A percentile compares a stretch with the other conserved stretches of the same genome.
phyloP scores from a whole-genome alignment of 2,329 filamentous ascomycete species.

The Niveomyces coronatus region DNA sequence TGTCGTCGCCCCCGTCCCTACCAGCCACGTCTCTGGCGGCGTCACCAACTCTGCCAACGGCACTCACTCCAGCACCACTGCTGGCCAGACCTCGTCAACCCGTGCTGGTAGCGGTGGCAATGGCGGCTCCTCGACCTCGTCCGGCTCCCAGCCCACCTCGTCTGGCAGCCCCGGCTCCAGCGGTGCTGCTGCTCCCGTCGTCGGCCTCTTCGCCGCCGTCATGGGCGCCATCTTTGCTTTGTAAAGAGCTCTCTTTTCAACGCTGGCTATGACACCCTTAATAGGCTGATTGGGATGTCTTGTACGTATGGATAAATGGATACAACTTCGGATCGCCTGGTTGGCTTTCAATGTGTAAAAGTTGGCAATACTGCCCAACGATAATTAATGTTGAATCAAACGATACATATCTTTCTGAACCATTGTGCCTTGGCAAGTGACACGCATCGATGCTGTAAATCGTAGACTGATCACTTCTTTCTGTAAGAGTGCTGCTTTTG shows the following conservation, averaged over 20 bases:
- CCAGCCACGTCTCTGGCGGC: neutral
- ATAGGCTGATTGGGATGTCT: constrained; percentile 5
- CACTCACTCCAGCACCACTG: constrained; percentile 13
- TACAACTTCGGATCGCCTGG: neutral
- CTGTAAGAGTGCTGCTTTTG: neutral
- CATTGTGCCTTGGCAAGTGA: too few relatives aligned
- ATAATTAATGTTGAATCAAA: constrained; percentile 6
- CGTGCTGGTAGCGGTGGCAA: constrained; percentile 12
- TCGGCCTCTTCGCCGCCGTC: constrained; percentile 21
- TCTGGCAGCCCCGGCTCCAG: neutral
- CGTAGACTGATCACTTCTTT: neutral
- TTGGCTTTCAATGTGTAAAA: neutral
- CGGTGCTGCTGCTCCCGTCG: constrained; percentile 14
- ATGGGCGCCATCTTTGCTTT: constrained; percentile 23
- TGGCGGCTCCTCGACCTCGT: constrained; percentile 4
- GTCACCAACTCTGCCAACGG: constrained; percentile 1
- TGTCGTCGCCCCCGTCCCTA: constrained; percentile 6
- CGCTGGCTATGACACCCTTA: neutral
- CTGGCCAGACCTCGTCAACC: constrained; percentile 19
- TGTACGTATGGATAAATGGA: constrained; percentile 1
- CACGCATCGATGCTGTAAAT: neutral
- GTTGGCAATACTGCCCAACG: constrained; percentile 5
- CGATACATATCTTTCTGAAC: neutral
- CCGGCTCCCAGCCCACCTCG: neutral
- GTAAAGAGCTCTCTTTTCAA: constrained; percentile 14